phyloP scores from a whole-genome alignment of 2,329 filamentous ascomycete species.

The Colletotrichum nymphaeae region DNA sequence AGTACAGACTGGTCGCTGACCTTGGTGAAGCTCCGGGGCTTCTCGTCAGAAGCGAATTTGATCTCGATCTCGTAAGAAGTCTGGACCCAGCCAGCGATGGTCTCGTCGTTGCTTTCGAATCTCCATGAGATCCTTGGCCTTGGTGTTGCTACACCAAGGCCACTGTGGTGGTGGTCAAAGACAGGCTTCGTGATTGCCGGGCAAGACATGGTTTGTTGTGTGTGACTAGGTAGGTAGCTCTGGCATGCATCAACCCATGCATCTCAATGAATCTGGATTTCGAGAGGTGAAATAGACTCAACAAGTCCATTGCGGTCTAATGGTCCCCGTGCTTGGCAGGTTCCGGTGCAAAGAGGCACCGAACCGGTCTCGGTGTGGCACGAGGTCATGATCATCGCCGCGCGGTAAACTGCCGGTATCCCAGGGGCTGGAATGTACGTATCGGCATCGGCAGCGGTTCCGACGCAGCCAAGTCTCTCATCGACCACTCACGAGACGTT shows the following conservation, averaged over 20 bases:
- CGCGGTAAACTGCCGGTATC: not conserved
- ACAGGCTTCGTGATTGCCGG: not conserved
- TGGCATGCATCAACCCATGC: not conserved
- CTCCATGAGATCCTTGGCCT: not conserved
- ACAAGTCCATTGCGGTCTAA: not conserved
- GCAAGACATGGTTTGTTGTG: not conserved
- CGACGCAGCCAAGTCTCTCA: not conserved
- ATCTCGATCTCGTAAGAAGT: not conserved
- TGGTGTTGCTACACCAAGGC: not conserved
- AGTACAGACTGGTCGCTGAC: not conserved
- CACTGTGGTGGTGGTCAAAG: not conserved
- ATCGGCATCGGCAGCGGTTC: not conserved
- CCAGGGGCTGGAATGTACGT: not conserved
- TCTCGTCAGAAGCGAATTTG: not conserved
- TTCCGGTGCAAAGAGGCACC: not conserved
- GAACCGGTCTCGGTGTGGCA: not conserved
- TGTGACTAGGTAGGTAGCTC: not conserved
- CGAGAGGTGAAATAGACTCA: not conserved
- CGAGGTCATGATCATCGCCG: not conserved
- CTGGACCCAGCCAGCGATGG: not conserved
- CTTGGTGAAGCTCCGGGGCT: not conserved
- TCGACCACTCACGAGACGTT: not conserved
- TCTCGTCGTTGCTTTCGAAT: not conserved
- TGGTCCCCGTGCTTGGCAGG: not conserved
- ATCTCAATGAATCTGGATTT: not conserved